Base-by-base conservation (phyloP, 352 stramenopile genomes). In the Phytophthora cactorum region DNA sequence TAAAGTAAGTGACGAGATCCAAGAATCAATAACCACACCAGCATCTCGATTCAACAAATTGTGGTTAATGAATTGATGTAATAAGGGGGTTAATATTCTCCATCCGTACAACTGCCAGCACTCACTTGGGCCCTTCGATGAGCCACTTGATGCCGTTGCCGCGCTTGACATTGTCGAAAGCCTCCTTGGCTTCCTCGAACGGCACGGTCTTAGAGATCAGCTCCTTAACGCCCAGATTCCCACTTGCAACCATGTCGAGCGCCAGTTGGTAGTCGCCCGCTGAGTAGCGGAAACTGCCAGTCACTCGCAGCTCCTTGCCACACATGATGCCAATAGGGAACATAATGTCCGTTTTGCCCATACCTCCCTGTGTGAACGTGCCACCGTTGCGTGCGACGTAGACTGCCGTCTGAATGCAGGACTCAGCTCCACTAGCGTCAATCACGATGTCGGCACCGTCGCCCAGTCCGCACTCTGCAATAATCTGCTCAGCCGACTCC, bases 101-200 rank as follows among this genome's bases (percentile, higher is more conserved):
- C 36, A 43, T 43, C 36, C 36, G 36, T 43, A 43, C 12, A 11
- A 17, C 8, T 43, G 12, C 10, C 12, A 43, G 3, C 36, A 43
- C 47, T 76, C 58, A 45, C 65, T 67, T 73, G 29, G 69, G 59
- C 25, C 69, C 59, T n/a, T 73, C 69, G 25, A 77, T 77, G n/a
- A 77, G 69, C 69, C 69, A 77, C 65, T 77, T 74, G 38, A 74
- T 70, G 29, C 69, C 69, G 28, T 74, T 73, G 31, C 65, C 59
- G n/a, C 9, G 11, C 65, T 71, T 74, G 50, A 77, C 65, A 36
- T 77, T 77, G 29, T 74, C 59, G 45, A 77, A 74, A 0, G 59
- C 69, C 28, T 77, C 59, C 44, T 77, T 62, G 22, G 69, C 69
- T n/a, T 77, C 15, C 27, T 74, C 69, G 36, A 77, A 74, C 29